These are phyloP conservation scores for Fagopyrum homotropicum DNA, from an alignment of 148 eudicot genomes.

Conservation along the genomic window DNA sequence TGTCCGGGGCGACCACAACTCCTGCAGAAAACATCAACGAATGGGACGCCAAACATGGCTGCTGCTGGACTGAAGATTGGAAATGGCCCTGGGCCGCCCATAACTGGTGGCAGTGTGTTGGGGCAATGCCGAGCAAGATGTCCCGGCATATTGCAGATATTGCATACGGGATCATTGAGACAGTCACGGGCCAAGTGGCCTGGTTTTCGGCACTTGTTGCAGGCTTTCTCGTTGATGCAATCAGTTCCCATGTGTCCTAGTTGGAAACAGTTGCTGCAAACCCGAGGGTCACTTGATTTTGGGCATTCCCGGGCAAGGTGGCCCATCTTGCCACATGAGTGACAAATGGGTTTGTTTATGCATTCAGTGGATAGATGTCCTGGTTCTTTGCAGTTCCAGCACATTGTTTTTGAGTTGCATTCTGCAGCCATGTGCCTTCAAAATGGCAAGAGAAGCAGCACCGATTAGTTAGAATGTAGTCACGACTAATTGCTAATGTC, in stretches of 20 bases:
- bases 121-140: conserved; percentile 35
- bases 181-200: conserved; percentile 44
- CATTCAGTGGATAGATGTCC: conserved; percentile 40
- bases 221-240: conserved; percentile 37
- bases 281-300: conserved; percentile 32
- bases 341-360: conserved; percentile 35
- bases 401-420: conserved; percentile 38
- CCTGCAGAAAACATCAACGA: conserved; percentile 22
- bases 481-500: too few species aligned
- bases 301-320: conserved; percentile 41
- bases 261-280: conserved; percentile 38
- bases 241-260: conserved; percentile 28
- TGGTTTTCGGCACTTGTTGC: conserved; percentile 39
- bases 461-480: too few species aligned
- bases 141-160: conserved; percentile 24
- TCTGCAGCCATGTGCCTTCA: conserved; percentile 40
- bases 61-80: conserved; percentile 17
- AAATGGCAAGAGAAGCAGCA: background rate
- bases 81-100: conserved; percentile 15
- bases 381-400: conserved; percentile 45
- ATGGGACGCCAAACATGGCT: conserved; percentile 19
- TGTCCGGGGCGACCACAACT: conserved; percentile 34
- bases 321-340: conserved; percentile 39
- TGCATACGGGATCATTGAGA: conserved; percentile 34
- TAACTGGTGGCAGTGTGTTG: conserved; percentile 17